phyloP scores from a whole-genome alignment of 2,329 filamentous ascomycete species.

The Pochonia chlamydosporia region DNA sequence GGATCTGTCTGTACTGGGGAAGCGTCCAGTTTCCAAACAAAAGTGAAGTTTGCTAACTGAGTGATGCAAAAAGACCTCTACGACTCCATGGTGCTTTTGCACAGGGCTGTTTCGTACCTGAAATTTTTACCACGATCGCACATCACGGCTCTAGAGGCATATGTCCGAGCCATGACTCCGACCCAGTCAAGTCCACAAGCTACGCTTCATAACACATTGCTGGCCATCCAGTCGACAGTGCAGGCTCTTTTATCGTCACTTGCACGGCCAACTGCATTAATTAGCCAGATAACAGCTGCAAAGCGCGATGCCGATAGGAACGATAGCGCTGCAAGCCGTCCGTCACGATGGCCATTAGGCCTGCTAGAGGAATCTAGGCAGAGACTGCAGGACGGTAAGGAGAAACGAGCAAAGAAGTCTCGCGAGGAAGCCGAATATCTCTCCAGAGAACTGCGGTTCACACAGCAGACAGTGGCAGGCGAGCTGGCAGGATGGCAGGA shows the following conservation, averaged over 20 bases:
- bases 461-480: constrained; percentile 85
- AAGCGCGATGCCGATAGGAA: constrained; percentile 74
- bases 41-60: neutral
- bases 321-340: constrained; percentile 66
- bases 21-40: too few species aligned
- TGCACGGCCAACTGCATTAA: constrained; percentile 70
- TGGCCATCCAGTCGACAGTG: constrained; percentile 78
- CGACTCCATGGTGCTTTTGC: constrained; percentile 55
- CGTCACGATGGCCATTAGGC: constrained; percentile 72
- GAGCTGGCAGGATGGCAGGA: constrained; percentile 95
- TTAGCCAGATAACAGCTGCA: constrained; percentile 67
- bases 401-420: constrained; percentile 68
- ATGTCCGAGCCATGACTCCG: constrained; percentile 58
- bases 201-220: constrained; percentile 68
- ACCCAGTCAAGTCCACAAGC: constrained; percentile 68
- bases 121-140: constrained; percentile 65
- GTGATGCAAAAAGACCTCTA: constrained; percentile 50
- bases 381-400: constrained; percentile 75
- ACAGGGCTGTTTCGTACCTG: constrained; percentile 47
- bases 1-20: too few species aligned
- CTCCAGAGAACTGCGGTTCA: constrained; percentile 80
- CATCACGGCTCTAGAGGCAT: constrained; percentile 64
- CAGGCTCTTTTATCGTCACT: constrained; percentile 75
- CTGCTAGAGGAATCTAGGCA: constrained; percentile 84
- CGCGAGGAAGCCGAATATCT: constrained; percentile 66